Conservation (phyloP, 768 basidiomycete genomes). For the Tulasnella sp. region DNA sequence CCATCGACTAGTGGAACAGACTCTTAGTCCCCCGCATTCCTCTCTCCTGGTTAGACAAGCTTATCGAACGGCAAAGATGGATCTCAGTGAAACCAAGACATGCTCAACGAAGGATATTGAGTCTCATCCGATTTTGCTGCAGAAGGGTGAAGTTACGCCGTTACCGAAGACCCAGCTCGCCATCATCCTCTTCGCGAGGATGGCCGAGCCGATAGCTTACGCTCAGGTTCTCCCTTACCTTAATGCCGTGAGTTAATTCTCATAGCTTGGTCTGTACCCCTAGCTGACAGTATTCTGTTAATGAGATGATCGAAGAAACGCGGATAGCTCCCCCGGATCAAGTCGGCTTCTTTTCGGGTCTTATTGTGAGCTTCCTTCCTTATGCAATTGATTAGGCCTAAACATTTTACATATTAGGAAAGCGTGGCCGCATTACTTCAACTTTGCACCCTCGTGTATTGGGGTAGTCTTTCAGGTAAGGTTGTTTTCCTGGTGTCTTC, state of each 20-base stretch:
- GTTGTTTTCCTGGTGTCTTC: too few relatives aligned
- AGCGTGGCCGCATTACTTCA: conserved; percentile 27
- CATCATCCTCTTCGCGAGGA: conserved; percentile 20
- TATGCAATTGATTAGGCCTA: too few relatives aligned
- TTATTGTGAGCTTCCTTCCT: background rate
- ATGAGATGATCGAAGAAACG: conserved; percentile 23
- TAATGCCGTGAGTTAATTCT: conserved; percentile 18
- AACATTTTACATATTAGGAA: background rate
- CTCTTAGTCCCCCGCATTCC: too few relatives aligned
- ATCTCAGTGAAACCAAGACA: too few relatives aligned
- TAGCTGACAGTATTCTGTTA: too few relatives aligned
- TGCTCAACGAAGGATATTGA: background rate
- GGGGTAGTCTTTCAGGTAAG: conserved; percentile 29
- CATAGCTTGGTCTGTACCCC: too few relatives aligned
- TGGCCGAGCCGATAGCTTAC: conserved; percentile 29
- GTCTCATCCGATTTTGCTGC: background rate
- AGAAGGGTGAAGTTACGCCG: background rate
- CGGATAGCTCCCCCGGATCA: conserved; percentile 16
- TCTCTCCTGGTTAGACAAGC: too few relatives aligned
- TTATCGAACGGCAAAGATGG: too few relatives aligned
- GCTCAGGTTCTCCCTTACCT: conserved; percentile 29
- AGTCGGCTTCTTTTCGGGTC: conserved; percentile 26
- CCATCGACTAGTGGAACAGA: too few relatives aligned
- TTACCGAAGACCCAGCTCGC: conserved; percentile 27
- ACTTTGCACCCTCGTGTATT: conserved; percentile 26